Conservation (phyloP, 768 basidiomycete genomes). For the Pulveroboletus sp. region DNA sequence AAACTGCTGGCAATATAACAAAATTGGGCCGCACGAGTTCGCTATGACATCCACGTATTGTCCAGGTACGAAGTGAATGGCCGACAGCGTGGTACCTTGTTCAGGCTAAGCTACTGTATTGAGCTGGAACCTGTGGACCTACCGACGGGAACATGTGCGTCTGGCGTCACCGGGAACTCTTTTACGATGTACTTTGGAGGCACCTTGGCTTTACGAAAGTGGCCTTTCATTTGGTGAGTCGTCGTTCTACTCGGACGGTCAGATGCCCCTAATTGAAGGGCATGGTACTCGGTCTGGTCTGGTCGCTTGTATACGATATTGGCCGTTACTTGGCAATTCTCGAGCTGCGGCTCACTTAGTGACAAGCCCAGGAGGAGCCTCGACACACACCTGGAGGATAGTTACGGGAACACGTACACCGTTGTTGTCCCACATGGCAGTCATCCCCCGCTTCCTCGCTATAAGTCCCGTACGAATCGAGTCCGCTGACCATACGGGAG, state of each 20-base stretch:
- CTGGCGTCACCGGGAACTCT: constrained; percentile 84
- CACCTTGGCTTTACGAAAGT: constrained; percentile 81
- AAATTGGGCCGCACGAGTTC: constrained; percentile 61
- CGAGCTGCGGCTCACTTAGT: constrained; percentile 46
- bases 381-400: constrained; percentile 75
- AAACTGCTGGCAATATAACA: background rate
- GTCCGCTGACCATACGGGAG: constrained; percentile 74
- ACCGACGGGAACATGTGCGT: constrained; percentile 90
- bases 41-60: constrained; percentile 92
- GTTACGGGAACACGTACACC: constrained; percentile 89
- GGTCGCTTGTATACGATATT: constrained; percentile 62
- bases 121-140: constrained; percentile 25
- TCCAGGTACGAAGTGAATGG: constrained; percentile 94
- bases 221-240: constrained; percentile 78
- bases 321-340: constrained; percentile 86
- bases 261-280: constrained; percentile 89
- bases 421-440: constrained; percentile 85
- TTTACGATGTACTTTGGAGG: constrained; percentile 77
- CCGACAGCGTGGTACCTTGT: constrained; percentile 81
- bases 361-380: constrained; percentile 5
- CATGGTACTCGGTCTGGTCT: constrained; percentile 74
- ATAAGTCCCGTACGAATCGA: constrained; percentile 90
- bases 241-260: constrained; percentile 69
- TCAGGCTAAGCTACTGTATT: background rate
- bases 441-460: constrained; percentile 95